Conservation (phyloP, 257 asterid genomes). For the Fraxinus quadrangulata region DNA sequence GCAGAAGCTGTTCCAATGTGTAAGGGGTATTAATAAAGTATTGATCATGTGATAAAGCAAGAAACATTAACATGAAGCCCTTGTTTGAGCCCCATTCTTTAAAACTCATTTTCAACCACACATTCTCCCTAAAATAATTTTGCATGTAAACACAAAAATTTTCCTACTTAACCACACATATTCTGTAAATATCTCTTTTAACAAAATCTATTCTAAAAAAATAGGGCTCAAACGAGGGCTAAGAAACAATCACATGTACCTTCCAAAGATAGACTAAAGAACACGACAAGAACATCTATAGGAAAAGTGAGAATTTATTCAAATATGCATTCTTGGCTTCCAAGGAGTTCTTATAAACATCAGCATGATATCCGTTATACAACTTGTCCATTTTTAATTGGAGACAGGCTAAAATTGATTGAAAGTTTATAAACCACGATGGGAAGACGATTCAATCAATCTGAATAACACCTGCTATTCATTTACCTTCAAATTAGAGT, state of each 20-base stretch:
- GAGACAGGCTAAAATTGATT: not conserved
- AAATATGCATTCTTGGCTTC: constrained; percentile 13
- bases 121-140: too few species aligned
- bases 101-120: too few species aligned
- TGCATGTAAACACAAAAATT: too few species aligned
- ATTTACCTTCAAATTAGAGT: constrained; percentile 2
- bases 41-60: constrained; percentile 9
- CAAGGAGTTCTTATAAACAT: not conserved
- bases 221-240: not conserved
- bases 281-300: not conserved
- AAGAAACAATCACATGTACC: constrained; percentile 12
- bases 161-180: too few species aligned
- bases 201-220: too few species aligned
- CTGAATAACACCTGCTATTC: not conserved
- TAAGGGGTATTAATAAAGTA: constrained; percentile 22
- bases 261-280: constrained; percentile 6
- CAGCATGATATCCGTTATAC: not conserved
- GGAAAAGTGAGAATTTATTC: constrained; percentile 10
- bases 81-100: too few species aligned
- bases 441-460: not conserved
- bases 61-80: constrained; percentile 8
- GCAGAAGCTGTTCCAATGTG: constrained; percentile 69
- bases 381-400: not conserved
- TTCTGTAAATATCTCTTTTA: too few species aligned
- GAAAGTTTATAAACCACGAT: not conserved